Evolutionary conservation across 2,329 filamentous ascomycete species (phyloP), one percentile per base, ranked within the genome.

Genomic region (Calycina herbarum): DNA sequence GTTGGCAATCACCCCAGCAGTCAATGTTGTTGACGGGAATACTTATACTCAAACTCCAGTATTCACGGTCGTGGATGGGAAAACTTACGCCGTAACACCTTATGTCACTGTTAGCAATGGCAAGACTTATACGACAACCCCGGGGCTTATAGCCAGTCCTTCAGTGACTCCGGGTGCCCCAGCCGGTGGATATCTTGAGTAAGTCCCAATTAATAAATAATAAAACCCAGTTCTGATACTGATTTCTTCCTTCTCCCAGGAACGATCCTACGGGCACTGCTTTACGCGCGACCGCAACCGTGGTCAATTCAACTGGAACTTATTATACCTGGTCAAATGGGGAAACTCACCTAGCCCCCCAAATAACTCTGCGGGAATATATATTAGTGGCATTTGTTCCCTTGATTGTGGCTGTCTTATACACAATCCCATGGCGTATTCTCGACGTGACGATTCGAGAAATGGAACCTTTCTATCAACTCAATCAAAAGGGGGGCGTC

Each of bases 331-430:
- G 40, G 61, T 66, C 66, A 3, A 67, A 68, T 45, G 65, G 64
- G 5, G 62, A 40, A 8, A 61, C 51, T 5, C 51, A 58, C 10
- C 11, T 40, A 5, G 61, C 64, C 51, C 66, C 66, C 15, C 67
- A 62, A 6, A 68, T 79, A 17, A 72, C 76, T 1, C 67, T 75
- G 15, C 69, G 65, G 2, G 70, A 76, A 33, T 79, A 80, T 65
- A 76, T 82, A 45, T 57, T 78, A 4, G 80, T 79, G 17, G 78
- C 78, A 45, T 82, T 82, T 67, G 71, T 82, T 0, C 80, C 81
- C 0, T 70, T 79, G 0, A 73, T 82, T 2, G 62, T 81, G 1
- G 78, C 78, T 17, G 75, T 82, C 0, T 62, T 78, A 15, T 73
- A 81, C 1, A 75, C 76, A 10, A 77, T 81, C 58, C 76, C 77